Evolutionary conservation across 2,329 filamentous ascomycete genomes (phyloP).

Genomic region (Aspergillus novoparasiticus): DNA sequence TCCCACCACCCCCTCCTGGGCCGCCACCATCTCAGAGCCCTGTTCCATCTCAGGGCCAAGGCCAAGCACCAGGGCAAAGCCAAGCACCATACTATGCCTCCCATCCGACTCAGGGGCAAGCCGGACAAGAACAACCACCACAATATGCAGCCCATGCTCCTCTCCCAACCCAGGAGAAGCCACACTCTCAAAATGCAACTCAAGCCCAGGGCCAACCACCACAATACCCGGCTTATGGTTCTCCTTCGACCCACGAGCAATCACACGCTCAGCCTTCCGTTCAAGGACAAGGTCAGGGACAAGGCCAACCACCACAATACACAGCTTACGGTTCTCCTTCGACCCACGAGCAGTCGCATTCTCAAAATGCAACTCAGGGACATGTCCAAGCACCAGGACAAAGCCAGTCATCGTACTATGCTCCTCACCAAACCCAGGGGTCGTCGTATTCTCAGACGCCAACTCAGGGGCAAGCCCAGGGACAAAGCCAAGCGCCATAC

Average conservation of each 20-base stretch:
- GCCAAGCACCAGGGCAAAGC: constrained; percentile 31
- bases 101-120: constrained; percentile 36
- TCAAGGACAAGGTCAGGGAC: no score
- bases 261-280: no score
- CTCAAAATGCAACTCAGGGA: no score
- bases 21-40: constrained; percentile 21
- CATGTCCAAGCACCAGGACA: no score
- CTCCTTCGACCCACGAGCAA: not conserved
- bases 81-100: constrained; percentile 39
- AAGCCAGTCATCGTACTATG: no score
- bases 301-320: not conserved
- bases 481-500: not conserved
- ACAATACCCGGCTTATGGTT: not conserved
- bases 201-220: not conserved
- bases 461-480: not conserved
- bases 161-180: not conserved
- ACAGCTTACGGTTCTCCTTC: not conserved
- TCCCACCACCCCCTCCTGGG: constrained; percentile 44
- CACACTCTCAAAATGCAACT: no score
- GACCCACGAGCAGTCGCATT: no score
- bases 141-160: not conserved
- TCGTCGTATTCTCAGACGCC: not conserved
- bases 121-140: no score
- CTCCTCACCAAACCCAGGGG: not conserved
- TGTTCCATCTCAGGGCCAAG: constrained; percentile 10